A percentile compares a stretch with the other conserved stretches of the same genome.
Conservation (phyloP, 2,329 filamentous ascomycete genomes). For the Talaromyces amestolkiae region DNA sequence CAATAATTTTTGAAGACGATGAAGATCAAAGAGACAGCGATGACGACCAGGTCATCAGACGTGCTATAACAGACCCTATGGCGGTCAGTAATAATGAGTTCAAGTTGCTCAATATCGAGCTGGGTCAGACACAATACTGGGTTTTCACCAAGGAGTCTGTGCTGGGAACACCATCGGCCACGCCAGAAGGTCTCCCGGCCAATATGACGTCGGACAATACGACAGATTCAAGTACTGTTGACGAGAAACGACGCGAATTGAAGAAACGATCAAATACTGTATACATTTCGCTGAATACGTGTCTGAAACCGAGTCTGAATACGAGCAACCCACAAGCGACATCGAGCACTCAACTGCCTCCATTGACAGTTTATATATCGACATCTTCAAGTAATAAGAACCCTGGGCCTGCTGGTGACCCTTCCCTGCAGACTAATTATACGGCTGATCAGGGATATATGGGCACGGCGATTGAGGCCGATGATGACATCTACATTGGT, state of each 20-base stretch:
- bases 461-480: slow-evolving; percentile 59
- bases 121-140: slow-evolving; percentile 64
- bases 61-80: slow-evolving; percentile 35
- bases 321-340: slow-evolving; percentile 39
- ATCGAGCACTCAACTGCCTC: slow-evolving; percentile 53
- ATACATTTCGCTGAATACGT: slow-evolving; percentile 84
- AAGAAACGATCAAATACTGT: slow-evolving; percentile 47
- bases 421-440: slow-evolving; percentile 41
- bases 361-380: slow-evolving; percentile 77
- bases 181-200: slow-evolving; percentile 34
- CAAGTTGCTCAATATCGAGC: slow-evolving; percentile 57
- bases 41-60: background rate
- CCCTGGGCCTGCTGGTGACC: slow-evolving; percentile 60
- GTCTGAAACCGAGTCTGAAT: slow-evolving; percentile 66
- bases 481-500: slow-evolving; percentile 70
- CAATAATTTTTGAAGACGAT: background rate
- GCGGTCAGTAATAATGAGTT: slow-evolving; percentile 65
- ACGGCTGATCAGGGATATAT: slow-evolving; percentile 68
- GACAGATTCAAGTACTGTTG: slow-evolving; percentile 19
- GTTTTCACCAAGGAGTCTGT: slow-evolving; percentile 60
- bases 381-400: slow-evolving; percentile 60
- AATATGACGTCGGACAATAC: slow-evolving; percentile 21
- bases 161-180: slow-evolving; percentile 43
- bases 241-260: slow-evolving; percentile 20
- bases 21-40: slow-evolving; percentile 51